These are phyloP conservation scores for Paxillus ammoniavirescens DNA, from an alignment of 768 basidiomycete species.

Conservation along the genomic window DNA sequence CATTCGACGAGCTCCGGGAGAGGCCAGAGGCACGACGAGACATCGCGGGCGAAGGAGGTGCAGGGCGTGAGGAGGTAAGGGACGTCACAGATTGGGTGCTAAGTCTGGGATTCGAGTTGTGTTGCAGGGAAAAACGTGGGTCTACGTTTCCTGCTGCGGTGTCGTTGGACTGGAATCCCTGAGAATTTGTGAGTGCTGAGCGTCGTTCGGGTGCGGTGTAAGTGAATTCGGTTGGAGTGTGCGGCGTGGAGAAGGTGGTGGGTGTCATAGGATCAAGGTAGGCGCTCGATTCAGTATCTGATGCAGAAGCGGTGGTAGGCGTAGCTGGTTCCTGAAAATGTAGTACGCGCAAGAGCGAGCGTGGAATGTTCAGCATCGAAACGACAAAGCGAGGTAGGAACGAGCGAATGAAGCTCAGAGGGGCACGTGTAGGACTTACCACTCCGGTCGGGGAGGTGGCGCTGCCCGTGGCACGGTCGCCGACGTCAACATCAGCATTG, in stretches of 20 bases:
- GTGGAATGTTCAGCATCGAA: constrained; percentile 30
- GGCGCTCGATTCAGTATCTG: neutral
- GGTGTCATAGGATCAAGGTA: constrained; percentile 35
- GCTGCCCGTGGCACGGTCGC: constrained; percentile 1
- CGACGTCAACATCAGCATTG: neutral
- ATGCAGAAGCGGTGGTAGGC: neutral
- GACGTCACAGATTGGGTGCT: constrained; percentile 28
- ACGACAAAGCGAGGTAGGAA: constrained; percentile 26
- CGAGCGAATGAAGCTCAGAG: constrained; percentile 21
- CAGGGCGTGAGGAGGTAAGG: constrained; percentile 52
- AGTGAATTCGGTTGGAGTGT: constrained; percentile 41
- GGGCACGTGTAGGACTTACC: constrained; percentile 27
- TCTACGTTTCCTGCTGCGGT: neutral
- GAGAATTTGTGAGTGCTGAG: neutral
- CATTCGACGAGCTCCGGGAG: constrained; percentile 23
- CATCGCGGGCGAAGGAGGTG: constrained; percentile 56
- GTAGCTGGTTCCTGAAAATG: constrained; percentile 23
- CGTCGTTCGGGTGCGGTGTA: constrained; percentile 32
- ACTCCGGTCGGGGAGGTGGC: constrained; percentile 20
- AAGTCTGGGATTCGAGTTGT: constrained; percentile 12
- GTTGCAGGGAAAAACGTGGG: constrained; percentile 4
- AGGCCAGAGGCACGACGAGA: constrained; percentile 42
- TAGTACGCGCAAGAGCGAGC: constrained; percentile 24
- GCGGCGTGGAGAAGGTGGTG: constrained; percentile 30
- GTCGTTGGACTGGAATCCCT: neutral